Percentiles rank a stretch among this genome's conserved stretches.
These are phyloP conservation scores for Nematodospora valgi DNA, from an alignment of 805 yeast species.

Conservation along the genomic window DNA sequence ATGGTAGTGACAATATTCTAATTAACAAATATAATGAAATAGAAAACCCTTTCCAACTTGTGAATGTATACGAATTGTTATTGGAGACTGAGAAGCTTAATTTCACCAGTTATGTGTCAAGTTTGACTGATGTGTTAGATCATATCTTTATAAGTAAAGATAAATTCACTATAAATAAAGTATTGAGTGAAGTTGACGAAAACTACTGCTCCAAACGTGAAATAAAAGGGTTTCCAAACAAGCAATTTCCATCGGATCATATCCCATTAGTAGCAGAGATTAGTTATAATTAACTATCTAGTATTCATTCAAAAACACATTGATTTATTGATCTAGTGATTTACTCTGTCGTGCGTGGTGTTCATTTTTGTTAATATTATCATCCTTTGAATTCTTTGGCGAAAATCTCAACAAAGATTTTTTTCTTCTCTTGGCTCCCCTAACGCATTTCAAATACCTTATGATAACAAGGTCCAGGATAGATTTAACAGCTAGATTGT, in stretches of 20 bases:
- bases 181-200: slow-evolving; percentile 50
- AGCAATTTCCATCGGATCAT: slow-evolving; percentile 57
- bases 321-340: too few species aligned
- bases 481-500: too few species aligned
- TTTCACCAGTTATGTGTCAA: slow-evolving; percentile 41
- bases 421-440: too few species aligned
- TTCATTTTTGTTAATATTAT: too few species aligned
- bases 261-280: slow-evolving; percentile 35
- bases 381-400: too few species aligned
- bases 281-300: slow-evolving; percentile 7
- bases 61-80: slow-evolving; percentile 17
- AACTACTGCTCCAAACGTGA: slow-evolving; percentile 20
- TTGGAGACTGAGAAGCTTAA: slow-evolving; percentile 12
- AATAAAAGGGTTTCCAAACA: slow-evolving; percentile 50
- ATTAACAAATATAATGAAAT: slow-evolving; percentile 10
- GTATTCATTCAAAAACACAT: slow-evolving; percentile 1
- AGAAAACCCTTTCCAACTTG: slow-evolving; percentile 14
- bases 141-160: slow-evolving; percentile 51
- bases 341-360: too few species aligned
- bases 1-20: slow-evolving; percentile 15
- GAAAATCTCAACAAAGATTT: too few species aligned
- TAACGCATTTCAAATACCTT: too few species aligned
- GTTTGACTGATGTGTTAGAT: slow-evolving; percentile 52
- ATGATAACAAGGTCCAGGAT: too few species aligned
- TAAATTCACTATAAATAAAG: slow-evolving; percentile 37